Conservation (phyloP, 1,284 basidiomycete species). For the Porogramme epimiltina region DNA sequence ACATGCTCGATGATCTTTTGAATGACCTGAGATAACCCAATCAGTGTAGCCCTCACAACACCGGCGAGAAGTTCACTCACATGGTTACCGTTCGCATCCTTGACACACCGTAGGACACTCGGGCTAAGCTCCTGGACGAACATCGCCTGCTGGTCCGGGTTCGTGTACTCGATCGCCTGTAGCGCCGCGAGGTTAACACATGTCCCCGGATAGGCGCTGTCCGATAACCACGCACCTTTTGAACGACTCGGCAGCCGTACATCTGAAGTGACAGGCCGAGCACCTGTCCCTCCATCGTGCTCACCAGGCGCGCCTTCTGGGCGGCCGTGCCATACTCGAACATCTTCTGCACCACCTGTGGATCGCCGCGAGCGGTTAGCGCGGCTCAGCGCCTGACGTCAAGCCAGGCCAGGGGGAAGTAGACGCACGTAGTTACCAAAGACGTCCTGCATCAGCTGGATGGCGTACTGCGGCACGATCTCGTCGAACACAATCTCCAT, state of each 20-base stretch:
- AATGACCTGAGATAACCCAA: slow-evolving; percentile 52
- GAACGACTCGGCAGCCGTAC: slow-evolving; percentile 94
- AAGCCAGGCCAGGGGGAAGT: slow-evolving; percentile 1
- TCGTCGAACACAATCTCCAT: slow-evolving; percentile 88
- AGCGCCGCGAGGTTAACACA: slow-evolving; percentile 8
- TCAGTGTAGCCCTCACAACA: no score
- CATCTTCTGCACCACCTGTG: slow-evolving; percentile 92
- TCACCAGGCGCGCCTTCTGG: slow-evolving; percentile 76
- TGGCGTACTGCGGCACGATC: slow-evolving; percentile 76
- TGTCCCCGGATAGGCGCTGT: slow-evolving; percentile 1
- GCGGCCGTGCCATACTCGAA: slow-evolving; percentile 86
- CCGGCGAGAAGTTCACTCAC: slow-evolving; percentile 47
- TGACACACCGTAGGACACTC: slow-evolving; percentile 85
- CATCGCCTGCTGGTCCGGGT: slow-evolving; percentile 73
- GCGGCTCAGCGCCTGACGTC: slow-evolving; percentile 5
- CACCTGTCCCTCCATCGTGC: slow-evolving; percentile 81
- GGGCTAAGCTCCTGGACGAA: slow-evolving; percentile 84
- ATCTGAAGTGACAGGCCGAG: slow-evolving; percentile 85
- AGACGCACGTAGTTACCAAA: slow-evolving; percentile 92
- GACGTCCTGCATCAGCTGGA: slow-evolving; percentile 89
- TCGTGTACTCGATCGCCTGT: slow-evolving; percentile 84
- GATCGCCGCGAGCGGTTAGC: slow-evolving; percentile 2
- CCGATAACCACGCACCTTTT: slow-evolving; percentile 60
- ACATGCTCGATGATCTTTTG: slow-evolving; percentile 88
- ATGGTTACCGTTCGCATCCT: slow-evolving; percentile 95